phyloP scores from a whole-genome alignment of 768 basidiomycete genomes.

The Pleurotus tuber-regium region DNA sequence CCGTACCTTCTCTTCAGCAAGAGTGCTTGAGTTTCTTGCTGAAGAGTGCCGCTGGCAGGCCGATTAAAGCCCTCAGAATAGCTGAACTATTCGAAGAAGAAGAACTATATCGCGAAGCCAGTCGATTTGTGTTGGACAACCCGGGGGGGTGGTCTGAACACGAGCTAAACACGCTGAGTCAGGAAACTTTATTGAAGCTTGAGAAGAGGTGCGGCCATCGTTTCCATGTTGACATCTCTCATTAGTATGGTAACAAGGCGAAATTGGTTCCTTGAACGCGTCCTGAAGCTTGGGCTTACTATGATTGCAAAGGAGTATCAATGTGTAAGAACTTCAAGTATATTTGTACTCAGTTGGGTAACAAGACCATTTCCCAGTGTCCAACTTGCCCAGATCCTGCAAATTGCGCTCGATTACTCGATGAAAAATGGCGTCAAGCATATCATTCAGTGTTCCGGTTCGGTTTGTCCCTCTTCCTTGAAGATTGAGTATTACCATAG shows the following conservation, averaged over 20 bases:
- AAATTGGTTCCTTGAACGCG: conserved; percentile 94
- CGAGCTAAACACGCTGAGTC: conserved; percentile 77
- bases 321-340: conserved; percentile 59
- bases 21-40: conserved; percentile 87
- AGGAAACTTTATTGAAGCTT: conserved; percentile 82
- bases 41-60: conserved; percentile 88
- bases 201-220: conserved; percentile 65
- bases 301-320: conserved; percentile 92
- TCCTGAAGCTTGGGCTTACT: conserved; percentile 86
- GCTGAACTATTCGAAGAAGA: conserved; percentile 90
- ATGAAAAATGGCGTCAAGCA: conserved; percentile 92
- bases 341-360: background rate
- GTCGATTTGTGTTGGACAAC: conserved; percentile 90
- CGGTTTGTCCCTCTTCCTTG: conserved; percentile 39
- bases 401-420: conserved; percentile 77
- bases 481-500: background rate
- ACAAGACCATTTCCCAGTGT: conserved; percentile 46
- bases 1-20: conserved; percentile 75
- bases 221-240: background rate
- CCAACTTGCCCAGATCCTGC: conserved; percentile 78
- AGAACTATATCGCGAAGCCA: conserved; percentile 86
- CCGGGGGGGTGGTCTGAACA: conserved; percentile 83
- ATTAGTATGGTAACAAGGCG: conserved; percentile 44
- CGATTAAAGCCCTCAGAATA: conserved; percentile 90
- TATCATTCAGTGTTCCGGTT: conserved; percentile 86